These are phyloP conservation scores for Hygrocybe punicea DNA, from an alignment of 768 basidiomycete species.

Conservation along the genomic window DNA sequence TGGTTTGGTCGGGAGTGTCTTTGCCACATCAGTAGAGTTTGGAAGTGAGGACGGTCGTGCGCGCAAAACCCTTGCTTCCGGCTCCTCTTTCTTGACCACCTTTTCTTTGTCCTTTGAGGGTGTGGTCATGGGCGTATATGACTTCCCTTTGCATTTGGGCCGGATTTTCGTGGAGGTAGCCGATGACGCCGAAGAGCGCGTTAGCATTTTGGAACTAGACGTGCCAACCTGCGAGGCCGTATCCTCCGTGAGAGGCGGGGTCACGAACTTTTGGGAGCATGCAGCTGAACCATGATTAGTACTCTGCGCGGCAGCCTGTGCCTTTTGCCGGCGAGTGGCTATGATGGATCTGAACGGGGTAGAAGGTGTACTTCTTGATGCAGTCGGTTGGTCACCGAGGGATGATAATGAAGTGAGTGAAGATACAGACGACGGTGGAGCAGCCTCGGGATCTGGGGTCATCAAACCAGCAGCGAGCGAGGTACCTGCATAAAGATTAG, in stretches of 20 bases:
- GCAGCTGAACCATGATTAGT: slow-evolving; percentile 16
- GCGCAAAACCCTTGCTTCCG: slow-evolving; percentile 51
- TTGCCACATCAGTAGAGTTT: slow-evolving; percentile 34
- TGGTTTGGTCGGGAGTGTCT: slow-evolving; percentile 37
- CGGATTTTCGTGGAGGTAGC: slow-evolving; percentile 4
- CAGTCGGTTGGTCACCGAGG: slow-evolving; percentile 25
- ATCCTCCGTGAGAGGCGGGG: slow-evolving; percentile 48
- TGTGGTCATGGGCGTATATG: slow-evolving; percentile 1
- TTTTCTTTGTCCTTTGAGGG: slow-evolving; percentile 32
- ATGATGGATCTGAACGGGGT: slow-evolving; percentile 55
- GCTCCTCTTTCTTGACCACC: slow-evolving; percentile 44
- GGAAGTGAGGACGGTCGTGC: slow-evolving; percentile 41
- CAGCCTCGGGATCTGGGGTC: slow-evolving; percentile 34
- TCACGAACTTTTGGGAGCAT: slow-evolving; percentile 36
- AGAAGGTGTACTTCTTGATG: slow-evolving; percentile 27
- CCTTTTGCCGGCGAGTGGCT: slow-evolving; percentile 56
- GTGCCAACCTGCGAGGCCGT: slow-evolving; percentile 33
- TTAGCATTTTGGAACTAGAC: slow-evolving; percentile 24
- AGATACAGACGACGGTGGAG: slow-evolving; percentile 36
- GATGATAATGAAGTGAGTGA: slow-evolving; percentile 45
- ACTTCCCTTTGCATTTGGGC: slow-evolving; percentile 10
- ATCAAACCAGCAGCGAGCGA: slow-evolving; percentile 26
- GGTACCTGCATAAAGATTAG: slow-evolving; percentile 29
- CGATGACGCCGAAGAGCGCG: slow-evolving; percentile 15
- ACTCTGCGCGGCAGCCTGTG: slow-evolving; percentile 9